These are phyloP conservation scores for Aegle marmelos DNA, from an alignment of 345 rosid species.

Conservation along the genomic window DNA sequence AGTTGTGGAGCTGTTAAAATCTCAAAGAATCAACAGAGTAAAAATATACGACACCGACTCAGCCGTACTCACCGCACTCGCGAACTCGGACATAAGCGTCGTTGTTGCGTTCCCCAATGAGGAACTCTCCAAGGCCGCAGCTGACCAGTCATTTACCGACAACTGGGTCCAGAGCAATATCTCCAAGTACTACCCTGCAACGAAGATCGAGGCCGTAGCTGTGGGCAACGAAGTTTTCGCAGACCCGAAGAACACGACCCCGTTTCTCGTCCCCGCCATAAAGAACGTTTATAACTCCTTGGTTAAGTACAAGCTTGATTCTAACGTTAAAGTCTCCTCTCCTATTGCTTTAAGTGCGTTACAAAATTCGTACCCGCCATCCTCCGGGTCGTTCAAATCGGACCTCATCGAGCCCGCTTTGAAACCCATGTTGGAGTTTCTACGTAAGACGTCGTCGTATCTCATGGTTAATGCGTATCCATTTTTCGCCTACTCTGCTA, in stretches of 20 bases:
- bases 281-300: slow-evolving; percentile 62
- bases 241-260: slow-evolving; percentile 65
- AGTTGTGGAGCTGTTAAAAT: slow-evolving; percentile 65
- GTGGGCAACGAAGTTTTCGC: slow-evolving; percentile 92
- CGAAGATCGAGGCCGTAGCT: slow-evolving; percentile 73
- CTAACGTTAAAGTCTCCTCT: slow-evolving; percentile 62
- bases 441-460: slow-evolving; percentile 58
- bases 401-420: slow-evolving; percentile 60
- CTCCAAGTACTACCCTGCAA: slow-evolving; percentile 49
- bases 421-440: slow-evolving; percentile 72
- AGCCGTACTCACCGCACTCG: slow-evolving; percentile 60
- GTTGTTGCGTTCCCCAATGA: slow-evolving; percentile 83
- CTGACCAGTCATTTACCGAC: slow-evolving; percentile 71
- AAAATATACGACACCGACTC: slow-evolving; percentile 81
- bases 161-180: slow-evolving; percentile 73
- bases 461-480: slow-evolving; percentile 88
- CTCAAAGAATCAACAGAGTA: slow-evolving; percentile 51
- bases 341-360: slow-evolving; percentile 71
- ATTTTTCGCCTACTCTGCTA: slow-evolving; percentile 73
- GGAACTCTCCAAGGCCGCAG: slow-evolving; percentile 61
- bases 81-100: slow-evolving; percentile 59
- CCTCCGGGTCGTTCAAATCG: slow-evolving; percentile 73
- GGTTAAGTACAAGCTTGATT: slow-evolving; percentile 43
- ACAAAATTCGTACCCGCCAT: slow-evolving; percentile 72
- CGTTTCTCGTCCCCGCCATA: slow-evolving; percentile 81